phyloP scores from a whole-genome alignment of 345 rosid species.

The Heritiera fomes region DNA sequence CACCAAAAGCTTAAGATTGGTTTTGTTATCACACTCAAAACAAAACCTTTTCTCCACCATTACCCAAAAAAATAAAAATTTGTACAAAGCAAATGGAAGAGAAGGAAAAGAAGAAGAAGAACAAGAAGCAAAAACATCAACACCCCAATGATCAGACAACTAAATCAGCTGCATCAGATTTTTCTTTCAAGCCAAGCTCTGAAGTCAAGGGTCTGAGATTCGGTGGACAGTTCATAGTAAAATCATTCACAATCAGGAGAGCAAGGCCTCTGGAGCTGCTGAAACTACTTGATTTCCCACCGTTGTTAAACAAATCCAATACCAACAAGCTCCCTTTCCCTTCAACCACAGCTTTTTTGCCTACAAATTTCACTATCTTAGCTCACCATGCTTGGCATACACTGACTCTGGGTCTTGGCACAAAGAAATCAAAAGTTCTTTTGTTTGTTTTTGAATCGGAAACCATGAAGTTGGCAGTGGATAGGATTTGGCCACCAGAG shows the following conservation, averaged over 20 bases:
- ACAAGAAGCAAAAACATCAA: slow-evolving; percentile 75
- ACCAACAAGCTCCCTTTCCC: slow-evolving; percentile 51
- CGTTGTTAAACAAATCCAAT: slow-evolving; percentile 27
- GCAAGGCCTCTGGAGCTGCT: slow-evolving; percentile 79
- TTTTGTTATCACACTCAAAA: slow-evolving; percentile 12
- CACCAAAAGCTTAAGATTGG: slow-evolving; percentile 19
- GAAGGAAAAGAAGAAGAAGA: slow-evolving; percentile 51
- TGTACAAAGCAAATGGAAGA: slow-evolving; percentile 43
- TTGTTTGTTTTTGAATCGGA: slow-evolving; percentile 87
- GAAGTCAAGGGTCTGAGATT: slow-evolving; percentile 91
- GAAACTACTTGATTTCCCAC: slow-evolving; percentile 72
- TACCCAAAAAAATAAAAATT: neutral
- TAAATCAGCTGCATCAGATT: slow-evolving; percentile 51
- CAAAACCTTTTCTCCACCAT: neutral
- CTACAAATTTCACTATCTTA: slow-evolving; percentile 90
- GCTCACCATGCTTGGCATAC: slow-evolving; percentile 99
- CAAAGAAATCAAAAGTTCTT: slow-evolving; percentile 77
- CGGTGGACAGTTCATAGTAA: slow-evolving; percentile 89
- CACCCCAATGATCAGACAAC: slow-evolving; percentile 58
- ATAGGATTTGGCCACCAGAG: slow-evolving; percentile 79
- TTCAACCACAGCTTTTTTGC: slow-evolving; percentile 76
- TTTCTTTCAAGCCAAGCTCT: slow-evolving; percentile 69
- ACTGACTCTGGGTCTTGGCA: slow-evolving; percentile 84
- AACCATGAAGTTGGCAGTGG: slow-evolving; percentile 51
- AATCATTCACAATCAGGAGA: slow-evolving; percentile 88